Base-by-base conservation (phyloP, 2,329 filamentous ascomycete species). In the Stagonosporopsis cucurbitacearum region DNA sequence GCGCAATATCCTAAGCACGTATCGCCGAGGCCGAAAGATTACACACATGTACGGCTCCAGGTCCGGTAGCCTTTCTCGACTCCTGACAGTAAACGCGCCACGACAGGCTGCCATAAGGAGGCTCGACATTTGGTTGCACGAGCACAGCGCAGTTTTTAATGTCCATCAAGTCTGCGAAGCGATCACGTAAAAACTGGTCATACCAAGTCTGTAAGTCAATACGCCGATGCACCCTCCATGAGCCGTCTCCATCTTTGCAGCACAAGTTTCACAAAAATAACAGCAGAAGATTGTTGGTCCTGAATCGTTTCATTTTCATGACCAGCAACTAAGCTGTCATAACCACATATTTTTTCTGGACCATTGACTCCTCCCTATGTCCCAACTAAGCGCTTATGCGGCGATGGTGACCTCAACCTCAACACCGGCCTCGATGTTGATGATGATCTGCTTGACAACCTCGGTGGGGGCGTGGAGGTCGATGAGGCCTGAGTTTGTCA, bases 391-490 rank as follows among this genome's bases (percentile, higher is more conserved):
- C 66, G 44, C 58, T 71, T 90, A 92, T 78, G 91, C 90, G 77
- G 91, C 91, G 77, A 95, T 95, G 78, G 91, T 95, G 73, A 95
- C 91, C 86, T 95, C 91, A 72, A 95, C 91, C 86, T 95, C 91
- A 77, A 95, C 91, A 84, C 91, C 91, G 67, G 91, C 91, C 84
- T 95, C 91, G 79, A 95, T 95, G 85, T 95, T 96, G 85, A 95
- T 90, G 79, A 95, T 95, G 85, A 95, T 93, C 82, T 92, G 89
- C 89, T 96, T 96, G 84, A 96, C 91, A 69, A 94, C 89, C 88
- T 99, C 95, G 76, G 95, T 99, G 63, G 95, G 95, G 74, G 95
- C 95, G 83, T 96, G 93, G 69, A 99, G 91, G 87, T 96, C 93
- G 78, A 97, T 97, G 77, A 97, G 86, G 73, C 65, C 65, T 67